Conservation (phyloP, 2,329 filamentous ascomycete species). For the Lojkania enalia region DNA sequence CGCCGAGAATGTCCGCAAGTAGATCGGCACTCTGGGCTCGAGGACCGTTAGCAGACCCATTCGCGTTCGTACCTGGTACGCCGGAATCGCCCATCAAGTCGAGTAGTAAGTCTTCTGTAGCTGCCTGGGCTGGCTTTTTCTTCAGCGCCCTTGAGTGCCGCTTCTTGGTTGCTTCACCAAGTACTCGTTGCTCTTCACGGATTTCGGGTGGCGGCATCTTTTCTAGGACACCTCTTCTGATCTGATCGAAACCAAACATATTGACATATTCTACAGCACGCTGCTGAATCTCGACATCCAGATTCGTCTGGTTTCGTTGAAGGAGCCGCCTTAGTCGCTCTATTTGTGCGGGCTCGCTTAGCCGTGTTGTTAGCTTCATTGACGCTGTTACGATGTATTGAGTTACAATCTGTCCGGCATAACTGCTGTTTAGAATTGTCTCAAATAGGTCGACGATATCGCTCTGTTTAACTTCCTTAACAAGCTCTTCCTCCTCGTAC, state of each 20-base stretch:
- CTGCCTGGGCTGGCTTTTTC: slow-evolving; percentile 74
- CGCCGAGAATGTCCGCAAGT: slow-evolving; percentile 87
- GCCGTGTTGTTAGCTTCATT: slow-evolving; percentile 90
- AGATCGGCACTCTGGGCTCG: slow-evolving; percentile 77
- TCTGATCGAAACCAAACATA: slow-evolving; percentile 85
- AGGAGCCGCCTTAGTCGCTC: slow-evolving; percentile 82
- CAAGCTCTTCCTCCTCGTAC: slow-evolving; percentile 91
- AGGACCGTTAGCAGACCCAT: slow-evolving; percentile 58
- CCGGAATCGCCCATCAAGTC: slow-evolving; percentile 88
- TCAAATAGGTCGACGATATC: slow-evolving; percentile 93
- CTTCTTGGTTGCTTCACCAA: slow-evolving; percentile 71
- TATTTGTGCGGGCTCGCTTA: slow-evolving; percentile 81
- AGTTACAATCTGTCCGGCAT: slow-evolving; percentile 85
- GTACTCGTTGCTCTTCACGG: slow-evolving; percentile 87
- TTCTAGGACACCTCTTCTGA: slow-evolving; percentile 87
- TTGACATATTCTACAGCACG: slow-evolving; percentile 94
- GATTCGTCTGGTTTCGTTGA: slow-evolving; percentile 75
- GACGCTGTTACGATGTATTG: slow-evolving; percentile 95
- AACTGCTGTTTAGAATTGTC: slow-evolving; percentile 90
- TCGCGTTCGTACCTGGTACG: slow-evolving; percentile 63
- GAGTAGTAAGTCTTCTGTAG: slow-evolving; percentile 86
- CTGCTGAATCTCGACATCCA: slow-evolving; percentile 96
- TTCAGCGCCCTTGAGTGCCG: slow-evolving; percentile 61
- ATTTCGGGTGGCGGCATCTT: slow-evolving; percentile 98
- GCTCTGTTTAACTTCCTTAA: slow-evolving; percentile 78